Evolutionary conservation across 768 basidiomycete species (phyloP), one percentile per base, ranked within the genome.

Genomic region (Tulasnella sp.): DNA sequence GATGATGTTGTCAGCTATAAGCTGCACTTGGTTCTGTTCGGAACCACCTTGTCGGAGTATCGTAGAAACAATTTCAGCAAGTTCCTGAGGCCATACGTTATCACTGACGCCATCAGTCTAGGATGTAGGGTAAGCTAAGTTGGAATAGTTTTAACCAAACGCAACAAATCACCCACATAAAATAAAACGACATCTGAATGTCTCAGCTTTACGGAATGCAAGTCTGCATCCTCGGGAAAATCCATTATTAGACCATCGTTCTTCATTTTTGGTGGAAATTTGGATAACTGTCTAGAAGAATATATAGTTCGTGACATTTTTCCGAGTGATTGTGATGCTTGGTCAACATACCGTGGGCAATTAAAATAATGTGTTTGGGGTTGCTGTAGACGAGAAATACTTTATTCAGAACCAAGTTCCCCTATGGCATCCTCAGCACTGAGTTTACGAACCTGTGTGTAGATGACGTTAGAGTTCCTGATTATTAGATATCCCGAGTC

Each of bases 1-100:
- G 2, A 87, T 76, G 44, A 86, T 68, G 19, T 77, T 73, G 58
- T 86, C 77, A 5, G 86, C 81, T 63, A 89, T 79, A 12, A 66
- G 65, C 60, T 86, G 79, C 2, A 78, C 81, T 59, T 78, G 76
- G 24, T 51, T 29, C 28, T 31, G 37, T 19, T 51, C 49, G 27
- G 22, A 42, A 22, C 49, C 49, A 10, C 40, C 72, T 41, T 70
- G 62, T 9, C 81, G 74, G 16, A 76, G 71, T 10, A 78, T 75
- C 0, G 87, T 68, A 2, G 77, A 72, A 58, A 83, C 83, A 45
- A 90, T 80, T 32, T 76, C 70, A 24, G 74, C 67, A 56, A 89
- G 72, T 58, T 90, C 86, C 5, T 74, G 64, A 9, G 78, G 72
- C 58, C 82, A 89, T 32, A 74, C 70, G 53, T 73, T 77, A 57